phyloP scores from a whole-genome alignment of 768 basidiomycete genomes.

The Auriscalpium vulgare region DNA sequence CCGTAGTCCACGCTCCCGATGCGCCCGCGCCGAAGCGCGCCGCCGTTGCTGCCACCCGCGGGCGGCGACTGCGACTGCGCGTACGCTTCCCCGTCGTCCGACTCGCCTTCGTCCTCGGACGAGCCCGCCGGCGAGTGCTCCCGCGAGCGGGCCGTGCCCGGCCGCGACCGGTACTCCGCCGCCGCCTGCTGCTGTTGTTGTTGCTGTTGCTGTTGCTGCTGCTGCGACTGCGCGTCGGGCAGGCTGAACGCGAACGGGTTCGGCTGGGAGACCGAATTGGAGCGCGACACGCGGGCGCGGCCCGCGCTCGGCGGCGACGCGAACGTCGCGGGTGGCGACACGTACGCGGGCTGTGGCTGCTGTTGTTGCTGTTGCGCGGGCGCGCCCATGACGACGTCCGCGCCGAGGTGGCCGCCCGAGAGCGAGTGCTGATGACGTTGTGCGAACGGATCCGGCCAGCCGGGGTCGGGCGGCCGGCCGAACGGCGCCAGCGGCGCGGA shows the following conservation, averaged over 20 bases:
- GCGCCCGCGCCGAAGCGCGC: slow-evolving; percentile 11
- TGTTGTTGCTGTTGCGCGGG: slow-evolving; percentile 1
- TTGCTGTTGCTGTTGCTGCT: too few relatives aligned
- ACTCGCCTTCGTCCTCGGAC: slow-evolving; percentile 28
- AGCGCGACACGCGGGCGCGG: slow-evolving; percentile 21
- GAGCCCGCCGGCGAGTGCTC: slow-evolving; percentile 18
- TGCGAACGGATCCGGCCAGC: background rate
- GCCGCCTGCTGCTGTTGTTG: too few relatives aligned
- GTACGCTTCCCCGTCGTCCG: slow-evolving; percentile 24
- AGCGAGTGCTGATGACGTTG: slow-evolving; percentile 23
- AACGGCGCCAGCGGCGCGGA: slow-evolving; percentile 22
- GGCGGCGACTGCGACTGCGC: slow-evolving; percentile 15
- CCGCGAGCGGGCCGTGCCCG: slow-evolving; percentile 17
- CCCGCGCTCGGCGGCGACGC: slow-evolving; percentile 13
- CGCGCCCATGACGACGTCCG: slow-evolving; percentile 10
- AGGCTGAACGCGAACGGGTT: slow-evolving; percentile 24
- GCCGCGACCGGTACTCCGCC: slow-evolving; percentile 16
- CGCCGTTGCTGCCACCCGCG: background rate
- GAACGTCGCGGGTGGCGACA: slow-evolving; percentile 26
- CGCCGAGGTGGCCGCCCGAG: slow-evolving; percentile 18
- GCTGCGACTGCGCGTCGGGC: slow-evolving; percentile 4
- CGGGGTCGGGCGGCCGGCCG: slow-evolving; percentile 19
- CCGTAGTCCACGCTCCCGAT: slow-evolving; percentile 10
- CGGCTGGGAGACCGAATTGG: slow-evolving; percentile 21
- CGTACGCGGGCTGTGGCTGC: slow-evolving; percentile 13